phyloP scores from a whole-genome alignment of 2,329 filamentous ascomycete species.

The Dactylonectria macrodidyma region DNA sequence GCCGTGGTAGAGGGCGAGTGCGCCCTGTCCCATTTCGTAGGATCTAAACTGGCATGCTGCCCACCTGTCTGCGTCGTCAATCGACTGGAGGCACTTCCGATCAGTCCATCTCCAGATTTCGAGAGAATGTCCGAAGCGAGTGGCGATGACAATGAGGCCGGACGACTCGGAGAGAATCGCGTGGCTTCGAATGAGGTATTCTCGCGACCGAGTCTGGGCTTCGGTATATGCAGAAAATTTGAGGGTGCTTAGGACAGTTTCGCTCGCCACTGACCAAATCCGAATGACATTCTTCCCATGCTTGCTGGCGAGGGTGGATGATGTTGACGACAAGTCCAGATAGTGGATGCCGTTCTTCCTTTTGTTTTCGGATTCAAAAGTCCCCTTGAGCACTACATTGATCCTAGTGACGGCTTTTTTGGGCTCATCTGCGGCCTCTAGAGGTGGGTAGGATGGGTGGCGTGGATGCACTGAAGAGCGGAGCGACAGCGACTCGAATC shows the following conservation, averaged over 20 bases:
- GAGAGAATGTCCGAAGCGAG: slow-evolving; percentile 56
- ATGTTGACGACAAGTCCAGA: slow-evolving; percentile 54
- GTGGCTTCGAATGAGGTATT: slow-evolving; percentile 61
- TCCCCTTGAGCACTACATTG: slow-evolving; percentile 39
- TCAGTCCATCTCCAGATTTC: slow-evolving; percentile 59
- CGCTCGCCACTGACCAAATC: slow-evolving; percentile 88
- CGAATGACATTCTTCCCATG: slow-evolving; percentile 82
- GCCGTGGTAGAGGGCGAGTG: slow-evolving; percentile 55
- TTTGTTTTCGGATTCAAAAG: slow-evolving; percentile 48
- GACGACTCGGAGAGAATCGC: slow-evolving; percentile 57
- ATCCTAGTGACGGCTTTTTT: slow-evolving; percentile 12
- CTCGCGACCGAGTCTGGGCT: slow-evolving; percentile 55
- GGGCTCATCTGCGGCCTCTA: not conserved
- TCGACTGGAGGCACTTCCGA: slow-evolving; percentile 57
- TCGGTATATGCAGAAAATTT: slow-evolving; percentile 59
- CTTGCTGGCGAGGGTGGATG: slow-evolving; percentile 54
- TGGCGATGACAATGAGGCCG: slow-evolving; percentile 56
- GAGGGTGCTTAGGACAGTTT: slow-evolving; percentile 74
- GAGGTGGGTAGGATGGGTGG: slow-evolving; percentile 10
- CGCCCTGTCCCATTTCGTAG: slow-evolving; percentile 51
- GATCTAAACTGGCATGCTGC: slow-evolving; percentile 54
- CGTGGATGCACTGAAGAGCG: slow-evolving; percentile 22
- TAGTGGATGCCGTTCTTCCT: slow-evolving; percentile 52
- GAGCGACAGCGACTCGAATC: slow-evolving; percentile 22
- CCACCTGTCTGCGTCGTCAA: slow-evolving; percentile 57